A percentile compares a stretch with the other conserved stretches of the same genome.
These are phyloP conservation scores for Paramecium caudatum DNA, from an alignment of 73 alveolate species.

Conservation along the genomic window DNA sequence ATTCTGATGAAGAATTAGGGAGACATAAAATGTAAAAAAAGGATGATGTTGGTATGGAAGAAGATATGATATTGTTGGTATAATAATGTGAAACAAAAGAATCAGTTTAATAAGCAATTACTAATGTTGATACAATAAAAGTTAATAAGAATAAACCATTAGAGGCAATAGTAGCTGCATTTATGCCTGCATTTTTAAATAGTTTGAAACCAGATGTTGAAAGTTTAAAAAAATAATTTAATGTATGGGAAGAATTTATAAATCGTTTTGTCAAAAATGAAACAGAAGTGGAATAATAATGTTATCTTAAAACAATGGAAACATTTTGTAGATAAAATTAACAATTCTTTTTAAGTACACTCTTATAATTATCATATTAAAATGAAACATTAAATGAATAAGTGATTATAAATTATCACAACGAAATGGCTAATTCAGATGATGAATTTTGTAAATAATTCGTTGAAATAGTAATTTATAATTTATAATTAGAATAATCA, in stretches of 20 bases:
- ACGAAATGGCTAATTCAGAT: neutral
- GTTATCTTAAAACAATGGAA: neutral
- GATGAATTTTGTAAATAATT: neutral
- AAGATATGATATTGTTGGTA: neutral
- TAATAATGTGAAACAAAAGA: neutral
- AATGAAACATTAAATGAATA: neutral
- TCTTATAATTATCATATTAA: constrained; percentile 13
- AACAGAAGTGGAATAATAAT: neutral
- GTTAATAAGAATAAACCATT: neutral
- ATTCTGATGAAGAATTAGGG: neutral
- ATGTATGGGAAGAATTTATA: constrained; percentile 20
- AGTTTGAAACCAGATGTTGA: constrained; percentile 24
- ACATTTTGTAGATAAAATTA: constrained; percentile 30
- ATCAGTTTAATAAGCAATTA: neutral
- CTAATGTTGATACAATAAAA: neutral
- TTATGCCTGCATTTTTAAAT: neutral
- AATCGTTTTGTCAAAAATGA: neutral
- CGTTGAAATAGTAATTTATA: no score
- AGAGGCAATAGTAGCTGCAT: neutral
- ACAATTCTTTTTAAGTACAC: neutral
- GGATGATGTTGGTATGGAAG: neutral
- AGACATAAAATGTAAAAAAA: neutral
- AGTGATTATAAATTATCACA: neutral
- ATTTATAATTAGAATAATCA: no score
- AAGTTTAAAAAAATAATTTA: neutral